Evolutionary conservation across 116 monocot species (phyloP), one percentile per base, ranked within the genome.

Genomic region (Cymodocea nodosa): DNA sequence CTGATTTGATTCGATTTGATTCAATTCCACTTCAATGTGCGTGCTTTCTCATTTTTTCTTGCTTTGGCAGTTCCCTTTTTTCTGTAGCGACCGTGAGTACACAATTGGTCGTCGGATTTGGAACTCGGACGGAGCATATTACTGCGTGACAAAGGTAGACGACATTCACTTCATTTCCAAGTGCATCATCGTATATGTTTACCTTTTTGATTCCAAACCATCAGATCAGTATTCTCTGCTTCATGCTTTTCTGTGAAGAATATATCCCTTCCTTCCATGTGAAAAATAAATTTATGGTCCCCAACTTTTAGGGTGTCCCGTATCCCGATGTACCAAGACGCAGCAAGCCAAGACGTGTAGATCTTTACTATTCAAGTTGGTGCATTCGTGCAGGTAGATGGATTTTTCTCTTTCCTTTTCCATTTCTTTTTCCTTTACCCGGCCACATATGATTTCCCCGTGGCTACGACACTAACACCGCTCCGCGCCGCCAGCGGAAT

Each of bases 81-180:
- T 97, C 76, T 97, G 97, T 69, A 97, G 97, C 49, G 73, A 97
- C 67, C 81, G 97, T 59, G 97, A 97, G 68, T 97, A 97, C 64
- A 85, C 76, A 6, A 85, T 97, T 64, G 97, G 91, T 35, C 85
- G 97, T 15, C 76, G 97, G 59, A 97, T 97, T 68, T 97, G 97
- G 97, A 66, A 83, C 23, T 76, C 63, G 7, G 80, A 73, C 16
- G 75, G 79, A 36, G 71, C 85, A 11, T 97, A 85, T 61, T 91
- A 97, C 56, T 97, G 97, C 76, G 83, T 97, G 23, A 97, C 97
- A 35, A 97, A 88, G 97, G 97, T 87, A 82, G n/a, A n/a, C n/a
- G n/a, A n/a, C n/a, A n/a, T n/a, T n/a, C n/a, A n/a, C n/a, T n/a
- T n/a, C n/a, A n/a, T n/a, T n/a, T n/a, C n/a, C n/a, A n/a, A n/a